A percentile compares a stretch with the other conserved stretches of the same genome.
Evolutionary conservation across 345 rosid species (phyloP).

Genomic region (Turnera subulata): DNA sequence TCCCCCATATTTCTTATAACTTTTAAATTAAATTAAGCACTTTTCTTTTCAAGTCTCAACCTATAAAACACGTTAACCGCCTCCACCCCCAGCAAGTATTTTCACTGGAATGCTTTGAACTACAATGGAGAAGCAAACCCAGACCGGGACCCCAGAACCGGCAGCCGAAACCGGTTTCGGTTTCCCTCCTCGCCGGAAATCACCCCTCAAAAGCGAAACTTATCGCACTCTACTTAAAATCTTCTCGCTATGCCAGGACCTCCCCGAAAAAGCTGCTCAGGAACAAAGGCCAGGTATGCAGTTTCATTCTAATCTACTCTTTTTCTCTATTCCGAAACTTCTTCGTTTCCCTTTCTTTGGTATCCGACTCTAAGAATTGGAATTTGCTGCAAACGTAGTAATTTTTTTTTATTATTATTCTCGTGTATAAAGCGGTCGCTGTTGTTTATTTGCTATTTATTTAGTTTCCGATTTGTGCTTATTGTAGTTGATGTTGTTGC

Average conservation of each 20-base stretch:
- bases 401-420: background rate
- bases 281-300: conserved; percentile 26
- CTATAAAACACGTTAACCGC: no score
- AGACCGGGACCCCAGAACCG: background rate
- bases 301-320: background rate
- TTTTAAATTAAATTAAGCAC: no score
- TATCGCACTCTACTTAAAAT: conserved; percentile 41
- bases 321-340: background rate
- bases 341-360: no score
- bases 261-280: conserved; percentile 30
- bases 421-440: background rate
- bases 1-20: no score
- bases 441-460: background rate
- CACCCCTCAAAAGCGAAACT: conserved; percentile 40
- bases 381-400: background rate
- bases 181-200: conserved; percentile 19
- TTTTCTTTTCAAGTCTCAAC: no score
- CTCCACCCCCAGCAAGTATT: no score
- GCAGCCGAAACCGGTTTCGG: conserved; percentile 1
- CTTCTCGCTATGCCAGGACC: conserved; percentile 40
- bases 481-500: conserved; percentile 5
- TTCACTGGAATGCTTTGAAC: background rate
- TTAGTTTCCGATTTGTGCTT: background rate
- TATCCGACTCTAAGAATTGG: background rate
- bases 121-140: conserved; percentile 27